These are phyloP conservation scores for Mortierella hygrophila DNA, from an alignment of 192 early-diverging fungal genomes.

Conservation along the genomic window DNA sequence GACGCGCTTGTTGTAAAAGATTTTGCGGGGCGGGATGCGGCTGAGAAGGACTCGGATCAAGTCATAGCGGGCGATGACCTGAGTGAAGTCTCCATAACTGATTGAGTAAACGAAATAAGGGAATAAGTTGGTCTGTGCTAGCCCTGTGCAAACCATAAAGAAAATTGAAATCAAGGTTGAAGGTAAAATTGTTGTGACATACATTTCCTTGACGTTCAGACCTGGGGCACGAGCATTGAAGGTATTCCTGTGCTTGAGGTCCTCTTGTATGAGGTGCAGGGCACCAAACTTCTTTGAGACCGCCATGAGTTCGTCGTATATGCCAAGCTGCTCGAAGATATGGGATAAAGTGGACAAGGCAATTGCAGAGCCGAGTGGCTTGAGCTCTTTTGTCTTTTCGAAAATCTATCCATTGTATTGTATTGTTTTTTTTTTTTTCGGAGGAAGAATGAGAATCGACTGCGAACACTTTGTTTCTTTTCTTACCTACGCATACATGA, in stretches of 20 bases:
- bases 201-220: slow-evolving; percentile 17
- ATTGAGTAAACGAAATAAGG: too few relatives aligned
- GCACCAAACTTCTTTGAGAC: slow-evolving; percentile 37
- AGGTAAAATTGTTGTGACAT: background rate
- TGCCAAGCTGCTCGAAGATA: slow-evolving; percentile 35
- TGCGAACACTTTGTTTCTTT: background rate
- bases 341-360: slow-evolving; percentile 8
- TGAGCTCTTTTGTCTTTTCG: slow-evolving; percentile 34
- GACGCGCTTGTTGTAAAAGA: slow-evolving; percentile 24
- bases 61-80: slow-evolving; percentile 15
- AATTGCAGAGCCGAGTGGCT: slow-evolving; percentile 30
- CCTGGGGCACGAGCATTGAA: slow-evolving; percentile 10
- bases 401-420: slow-evolving; percentile 11
- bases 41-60: slow-evolving; percentile 16
- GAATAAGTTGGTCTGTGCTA: background rate
- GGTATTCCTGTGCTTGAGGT: slow-evolving; percentile 1
- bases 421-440: too few relatives aligned
- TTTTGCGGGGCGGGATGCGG: slow-evolving; percentile 10
- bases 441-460: background rate
- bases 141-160: too few relatives aligned
- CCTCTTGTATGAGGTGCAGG: slow-evolving; percentile 18
- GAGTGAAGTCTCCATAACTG: slow-evolving; percentile 29
- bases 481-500: background rate
- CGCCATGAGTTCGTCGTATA: slow-evolving; percentile 14
- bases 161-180: background rate